Conservation (phyloP, 148 eudicot species). For the Fagopyrum tataricum region DNA sequence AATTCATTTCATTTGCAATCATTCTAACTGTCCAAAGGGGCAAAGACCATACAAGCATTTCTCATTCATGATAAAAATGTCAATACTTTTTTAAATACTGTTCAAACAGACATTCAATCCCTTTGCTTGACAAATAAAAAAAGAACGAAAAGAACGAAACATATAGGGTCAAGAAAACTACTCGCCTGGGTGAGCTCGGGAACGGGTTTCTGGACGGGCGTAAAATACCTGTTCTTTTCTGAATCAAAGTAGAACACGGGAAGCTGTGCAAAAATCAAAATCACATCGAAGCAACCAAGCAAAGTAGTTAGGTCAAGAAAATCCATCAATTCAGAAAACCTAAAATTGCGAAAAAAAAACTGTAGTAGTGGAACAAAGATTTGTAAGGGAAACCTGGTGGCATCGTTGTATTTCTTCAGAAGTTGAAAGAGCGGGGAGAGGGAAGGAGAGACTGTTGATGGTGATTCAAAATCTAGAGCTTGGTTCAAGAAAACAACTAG, state of each 20-base stretch:
- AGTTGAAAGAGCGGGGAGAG: conserved; percentile 1
- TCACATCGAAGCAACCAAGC: conserved; percentile 4
- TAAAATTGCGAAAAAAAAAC: not conserved
- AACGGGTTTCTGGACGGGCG: conserved; percentile 15
- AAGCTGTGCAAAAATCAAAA: conserved; percentile 30
- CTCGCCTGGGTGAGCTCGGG: conserved; percentile 14
- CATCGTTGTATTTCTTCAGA: conserved; percentile 3
- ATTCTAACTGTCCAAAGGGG: too few relatives aligned
- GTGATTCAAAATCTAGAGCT: conserved; percentile 9
- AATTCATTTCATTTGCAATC: not conserved
- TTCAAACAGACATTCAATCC: not conserved
- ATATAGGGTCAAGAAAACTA: not conserved
- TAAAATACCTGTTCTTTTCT: conserved; percentile 63
- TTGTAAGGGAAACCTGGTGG: not conserved
- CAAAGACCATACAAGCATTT: not conserved
- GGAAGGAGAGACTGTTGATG: not conserved
- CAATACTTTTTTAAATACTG: not conserved
- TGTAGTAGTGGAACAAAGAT: not conserved
- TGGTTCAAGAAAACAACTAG: not conserved
- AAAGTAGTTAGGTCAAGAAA: conserved; percentile 7
- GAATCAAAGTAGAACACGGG: conserved; percentile 72
- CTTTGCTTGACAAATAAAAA: not conserved
- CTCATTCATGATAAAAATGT: not conserved
- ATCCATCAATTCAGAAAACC: not conserved
- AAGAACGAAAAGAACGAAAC: too few relatives aligned